Percentiles rank a stretch among this genome's conserved stretches.
Conservation (phyloP, 1,284 basidiomycete species). For the Ustilago trichophora region DNA sequence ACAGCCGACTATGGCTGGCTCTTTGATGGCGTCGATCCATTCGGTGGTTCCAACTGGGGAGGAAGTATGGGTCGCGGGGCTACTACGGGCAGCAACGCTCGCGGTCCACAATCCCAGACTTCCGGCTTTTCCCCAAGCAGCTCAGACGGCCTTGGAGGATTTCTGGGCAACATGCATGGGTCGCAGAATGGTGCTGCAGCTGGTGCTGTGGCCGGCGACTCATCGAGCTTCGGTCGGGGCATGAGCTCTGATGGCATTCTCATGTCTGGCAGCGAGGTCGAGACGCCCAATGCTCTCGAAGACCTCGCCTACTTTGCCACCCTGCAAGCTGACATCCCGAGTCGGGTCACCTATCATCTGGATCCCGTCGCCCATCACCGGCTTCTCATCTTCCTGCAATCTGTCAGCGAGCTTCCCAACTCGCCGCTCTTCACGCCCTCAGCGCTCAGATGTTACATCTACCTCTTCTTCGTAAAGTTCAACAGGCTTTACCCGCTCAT, state of each 20-base stretch:
- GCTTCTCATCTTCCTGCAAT: slow-evolving; percentile 51
- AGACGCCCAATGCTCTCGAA: slow-evolving; percentile 48
- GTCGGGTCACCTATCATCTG: slow-evolving; percentile 40
- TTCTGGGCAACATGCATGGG: slow-evolving; percentile 37
- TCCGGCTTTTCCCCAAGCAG: slow-evolving; percentile 48
- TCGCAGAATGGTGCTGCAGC: slow-evolving; percentile 22
- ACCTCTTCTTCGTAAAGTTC: slow-evolving; percentile 56
- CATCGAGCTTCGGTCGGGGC: slow-evolving; percentile 36
- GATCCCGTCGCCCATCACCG: slow-evolving; percentile 44
- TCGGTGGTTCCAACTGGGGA: slow-evolving; percentile 33
- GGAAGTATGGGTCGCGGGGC: slow-evolving; percentile 19
- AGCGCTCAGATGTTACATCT: slow-evolving; percentile 50
- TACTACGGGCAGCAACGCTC: slow-evolving; percentile 21
- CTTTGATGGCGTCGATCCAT: slow-evolving; percentile 52
- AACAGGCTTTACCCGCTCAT: slow-evolving; percentile 53
- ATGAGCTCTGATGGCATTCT: slow-evolving; percentile 36
- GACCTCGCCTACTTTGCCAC: slow-evolving; percentile 55
- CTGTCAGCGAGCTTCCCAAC: slow-evolving; percentile 50
- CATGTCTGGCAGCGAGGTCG: slow-evolving; percentile 43
- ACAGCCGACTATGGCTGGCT: slow-evolving; percentile 55
- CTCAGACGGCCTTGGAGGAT: slow-evolving; percentile 40
- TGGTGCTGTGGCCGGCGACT: slow-evolving; percentile 8
- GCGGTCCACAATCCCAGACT: slow-evolving; percentile 34
- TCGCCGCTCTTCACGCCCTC: slow-evolving; percentile 52
- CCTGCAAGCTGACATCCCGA: slow-evolving; percentile 50